A percentile compares a stretch with the other conserved stretches of the same genome.
Conservation (phyloP, 2,329 filamentous ascomycete species). For the Trichoderma hamatum region DNA sequence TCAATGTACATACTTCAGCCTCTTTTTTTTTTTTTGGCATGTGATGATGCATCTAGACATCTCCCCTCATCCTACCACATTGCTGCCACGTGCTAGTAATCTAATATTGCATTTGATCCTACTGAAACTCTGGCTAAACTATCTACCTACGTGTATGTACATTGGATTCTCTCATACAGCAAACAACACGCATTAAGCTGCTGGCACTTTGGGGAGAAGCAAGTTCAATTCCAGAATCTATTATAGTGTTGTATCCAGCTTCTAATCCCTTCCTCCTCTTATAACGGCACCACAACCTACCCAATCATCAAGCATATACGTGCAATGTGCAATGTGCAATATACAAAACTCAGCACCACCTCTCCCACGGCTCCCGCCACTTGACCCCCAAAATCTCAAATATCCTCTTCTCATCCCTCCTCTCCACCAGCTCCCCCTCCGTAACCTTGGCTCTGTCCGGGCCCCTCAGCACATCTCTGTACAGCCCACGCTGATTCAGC, state of each 20-base stretch:
- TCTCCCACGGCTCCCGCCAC: conserved; percentile 76
- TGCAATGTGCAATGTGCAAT: background rate
- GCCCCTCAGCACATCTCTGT: conserved; percentile 67
- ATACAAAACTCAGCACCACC: conserved; percentile 63
- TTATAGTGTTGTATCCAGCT: background rate
- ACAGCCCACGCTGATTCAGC: conserved; percentile 82
- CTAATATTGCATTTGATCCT: background rate
- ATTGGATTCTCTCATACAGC: too few relatives aligned
- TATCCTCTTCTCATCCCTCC: conserved; percentile 74
- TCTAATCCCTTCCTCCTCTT: background rate
- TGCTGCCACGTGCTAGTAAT: background rate
- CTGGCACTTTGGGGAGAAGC: too few relatives aligned
- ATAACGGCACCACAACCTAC: background rate
- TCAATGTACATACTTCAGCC: background rate
- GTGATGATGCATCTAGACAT: background rate
- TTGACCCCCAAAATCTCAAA: conserved; percentile 82
- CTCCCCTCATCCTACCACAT: background rate
- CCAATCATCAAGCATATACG: background rate
- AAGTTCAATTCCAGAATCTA: background rate
- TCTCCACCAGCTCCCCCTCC: conserved; percentile 73
- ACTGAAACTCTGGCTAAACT: background rate
- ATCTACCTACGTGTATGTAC: too few relatives aligned
- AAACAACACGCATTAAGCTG: too few relatives aligned
- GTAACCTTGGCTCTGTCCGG: conserved; percentile 61
- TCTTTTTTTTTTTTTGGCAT: background rate